Evolutionary conservation across 75 land plant genomes (phyloP).

Genomic region (Ceratopteris richardii): DNA sequence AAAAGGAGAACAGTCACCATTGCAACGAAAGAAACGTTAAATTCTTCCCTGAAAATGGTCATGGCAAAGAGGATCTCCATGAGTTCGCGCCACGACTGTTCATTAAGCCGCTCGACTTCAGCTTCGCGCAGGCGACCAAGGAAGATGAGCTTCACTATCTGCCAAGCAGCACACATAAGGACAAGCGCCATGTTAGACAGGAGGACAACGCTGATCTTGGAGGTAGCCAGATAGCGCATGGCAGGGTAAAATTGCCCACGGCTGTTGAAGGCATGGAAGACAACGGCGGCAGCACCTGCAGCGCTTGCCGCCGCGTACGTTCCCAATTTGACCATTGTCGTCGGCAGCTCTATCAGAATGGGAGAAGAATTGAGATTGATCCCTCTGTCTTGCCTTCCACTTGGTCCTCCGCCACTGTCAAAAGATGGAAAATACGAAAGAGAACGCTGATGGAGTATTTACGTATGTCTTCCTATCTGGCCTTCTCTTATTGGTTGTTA

Average conservation of each 20-base stretch:
- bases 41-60: constrained; percentile 91
- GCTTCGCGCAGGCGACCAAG: constrained; percentile 88
- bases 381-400: too few relatives aligned
- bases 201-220: constrained; percentile 87
- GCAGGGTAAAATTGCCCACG: constrained; percentile 95
- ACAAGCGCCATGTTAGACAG: constrained; percentile 90
- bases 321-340: constrained; percentile 58
- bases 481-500: too few relatives aligned
- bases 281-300: constrained; percentile 45
- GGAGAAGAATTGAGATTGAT: too few relatives aligned
- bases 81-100: constrained; percentile 89
- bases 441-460: too few relatives aligned
- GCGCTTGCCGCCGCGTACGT: constrained; percentile 81
- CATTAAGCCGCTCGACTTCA: constrained; percentile 94
- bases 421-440: too few relatives aligned
- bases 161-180: constrained; percentile 73
- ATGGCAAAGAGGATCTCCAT: constrained; percentile 97
- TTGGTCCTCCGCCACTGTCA: too few relatives aligned
- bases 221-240: constrained; percentile 81
- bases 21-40: constrained; percentile 69
- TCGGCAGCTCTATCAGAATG: not conserved
- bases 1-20: constrained; percentile 74
- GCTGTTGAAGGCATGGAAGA: constrained; percentile 83
- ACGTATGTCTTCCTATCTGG: too few relatives aligned
- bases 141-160: constrained; percentile 61